Evolutionary conservation across 1,284 basidiomycete species (phyloP), one percentile per base, ranked within the genome.

Genomic region (Pterula multifida): DNA sequence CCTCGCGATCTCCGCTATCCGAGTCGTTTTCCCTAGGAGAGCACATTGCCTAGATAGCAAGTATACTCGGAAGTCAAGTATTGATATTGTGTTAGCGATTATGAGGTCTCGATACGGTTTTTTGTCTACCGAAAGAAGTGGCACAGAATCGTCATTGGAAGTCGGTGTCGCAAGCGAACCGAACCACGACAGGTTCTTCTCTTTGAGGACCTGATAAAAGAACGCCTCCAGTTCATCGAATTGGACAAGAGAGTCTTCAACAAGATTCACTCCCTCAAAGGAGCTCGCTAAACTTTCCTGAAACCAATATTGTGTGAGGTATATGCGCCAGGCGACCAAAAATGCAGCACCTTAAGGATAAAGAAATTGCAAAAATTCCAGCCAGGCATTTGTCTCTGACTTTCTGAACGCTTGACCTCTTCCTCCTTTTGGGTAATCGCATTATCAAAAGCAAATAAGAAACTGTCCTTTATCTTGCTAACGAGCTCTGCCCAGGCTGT

Each of bases 331-430:
- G 21, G 11, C 32, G 26, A 24, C 13, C 6, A 22, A 22, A 13
- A 11, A 32, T n/a, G 1, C 49, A 60, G 50, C 58, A 90, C 93
- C 79, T 97, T 97, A 24, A 94, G 70, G 32, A 93, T 80, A 65
- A 97, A 96, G 72, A 94, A 98, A 0, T 87, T 92, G 63, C 91
- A 93, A 61, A 95, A 97, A 63, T 96, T 94, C 94, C 94, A 97
- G 1, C 92, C 93, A 1, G 90, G 87, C 76, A 91, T 87, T 55
- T 83, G 75, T 52, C 87, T 74, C 62, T 95, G 90, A 46, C 79
- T 74, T 62, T 97, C 93, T 0, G 88, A 90, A 22, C 87, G 77
- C 59, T 77, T 83, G 1, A 96, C 83, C 53, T 95, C 91, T 47
- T 96, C 93, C 60, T 93, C 88, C 15, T 89, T 76, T 56, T 84